Conservation (phyloP, 2,329 filamentous ascomycete species). For the Verticillium dahliae region DNA sequence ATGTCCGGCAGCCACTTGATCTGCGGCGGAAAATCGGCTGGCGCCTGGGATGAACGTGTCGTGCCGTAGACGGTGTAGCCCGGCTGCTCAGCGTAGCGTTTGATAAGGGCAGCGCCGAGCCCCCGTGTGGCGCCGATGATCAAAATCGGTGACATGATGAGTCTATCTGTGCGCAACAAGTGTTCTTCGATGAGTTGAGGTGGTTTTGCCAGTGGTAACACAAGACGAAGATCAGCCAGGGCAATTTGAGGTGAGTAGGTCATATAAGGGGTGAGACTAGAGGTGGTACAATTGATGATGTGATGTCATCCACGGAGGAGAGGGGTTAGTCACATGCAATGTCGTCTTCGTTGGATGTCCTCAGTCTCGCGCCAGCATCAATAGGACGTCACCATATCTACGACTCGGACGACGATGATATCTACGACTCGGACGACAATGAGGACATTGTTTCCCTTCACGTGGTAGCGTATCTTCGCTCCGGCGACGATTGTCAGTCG, state of each 20-base stretch:
- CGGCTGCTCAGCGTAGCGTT: slow-evolving; percentile 44
- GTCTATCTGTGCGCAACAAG: background rate
- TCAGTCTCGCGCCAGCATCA: background rate
- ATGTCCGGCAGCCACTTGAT: slow-evolving; percentile 53
- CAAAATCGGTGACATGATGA: slow-evolving; percentile 43
- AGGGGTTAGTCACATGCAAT: background rate
- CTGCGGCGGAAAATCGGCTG: slow-evolving; percentile 29
- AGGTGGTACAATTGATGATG: background rate
- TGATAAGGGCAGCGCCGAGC: slow-evolving; percentile 55
- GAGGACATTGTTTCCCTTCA: no score
- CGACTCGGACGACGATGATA: background rate
- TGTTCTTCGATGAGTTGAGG: background rate
- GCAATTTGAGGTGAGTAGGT: background rate
- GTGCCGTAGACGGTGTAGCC: slow-evolving; percentile 53
- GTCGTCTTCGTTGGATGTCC: background rate
- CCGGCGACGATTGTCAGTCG: no score
- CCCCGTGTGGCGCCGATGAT: slow-evolving; percentile 64
- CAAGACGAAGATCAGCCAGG: background rate
- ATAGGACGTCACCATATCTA: background rate
- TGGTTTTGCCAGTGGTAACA: no score
- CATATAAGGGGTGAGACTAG: no score
- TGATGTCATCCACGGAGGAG: background rate
- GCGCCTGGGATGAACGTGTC: slow-evolving; percentile 38
- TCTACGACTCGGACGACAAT: background rate
- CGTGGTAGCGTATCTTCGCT: no score